phyloP scores from a whole-genome alignment of 108 stramenopile species.

The Thalassiosira profunda region DNA sequence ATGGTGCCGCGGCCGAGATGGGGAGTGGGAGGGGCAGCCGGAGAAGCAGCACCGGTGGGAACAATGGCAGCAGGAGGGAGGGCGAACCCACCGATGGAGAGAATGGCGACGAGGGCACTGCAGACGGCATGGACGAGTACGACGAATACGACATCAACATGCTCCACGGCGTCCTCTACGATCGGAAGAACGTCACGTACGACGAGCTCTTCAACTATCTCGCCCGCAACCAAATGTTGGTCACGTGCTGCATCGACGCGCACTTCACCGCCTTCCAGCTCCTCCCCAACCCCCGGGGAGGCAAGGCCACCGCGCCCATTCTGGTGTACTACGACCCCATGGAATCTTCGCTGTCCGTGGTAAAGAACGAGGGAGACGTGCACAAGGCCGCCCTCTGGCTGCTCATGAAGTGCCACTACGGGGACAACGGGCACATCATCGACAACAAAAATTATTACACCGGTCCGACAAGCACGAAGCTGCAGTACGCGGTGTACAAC shows the following conservation, averaged over 20 bases:
- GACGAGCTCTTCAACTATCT: slow-evolving; percentile 55
- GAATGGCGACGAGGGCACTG: neutral
- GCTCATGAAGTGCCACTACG: slow-evolving; percentile 62
- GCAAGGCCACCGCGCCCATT: slow-evolving; percentile 5
- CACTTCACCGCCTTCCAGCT: slow-evolving; percentile 64
- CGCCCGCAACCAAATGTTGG: slow-evolving; percentile 32
- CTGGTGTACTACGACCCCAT: slow-evolving; percentile 56
- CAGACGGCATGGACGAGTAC: neutral
- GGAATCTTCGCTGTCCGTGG: slow-evolving; percentile 13
- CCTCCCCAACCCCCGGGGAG: too few relatives aligned
- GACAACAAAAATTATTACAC: slow-evolving; percentile 62
- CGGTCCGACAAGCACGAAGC: slow-evolving; percentile 2
- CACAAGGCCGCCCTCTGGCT: slow-evolving; percentile 34
- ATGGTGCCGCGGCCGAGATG: neutral
- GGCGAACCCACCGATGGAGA: neutral
- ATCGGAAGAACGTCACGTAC: slow-evolving; percentile 58
- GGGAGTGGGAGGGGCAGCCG: neutral
- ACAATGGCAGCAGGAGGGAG: neutral
- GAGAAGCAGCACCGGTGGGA: neutral
- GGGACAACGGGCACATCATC: slow-evolving; percentile 50
- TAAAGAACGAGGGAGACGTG: slow-evolving; percentile 29
- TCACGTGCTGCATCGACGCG: slow-evolving; percentile 65
- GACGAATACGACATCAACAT: slow-evolving; percentile 35
- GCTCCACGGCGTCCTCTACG: slow-evolving; percentile 49
- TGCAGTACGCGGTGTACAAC: slow-evolving; percentile 35